phyloP scores from a whole-genome alignment of 176 grass and related monocot species.

The Lolium perenne region DNA sequence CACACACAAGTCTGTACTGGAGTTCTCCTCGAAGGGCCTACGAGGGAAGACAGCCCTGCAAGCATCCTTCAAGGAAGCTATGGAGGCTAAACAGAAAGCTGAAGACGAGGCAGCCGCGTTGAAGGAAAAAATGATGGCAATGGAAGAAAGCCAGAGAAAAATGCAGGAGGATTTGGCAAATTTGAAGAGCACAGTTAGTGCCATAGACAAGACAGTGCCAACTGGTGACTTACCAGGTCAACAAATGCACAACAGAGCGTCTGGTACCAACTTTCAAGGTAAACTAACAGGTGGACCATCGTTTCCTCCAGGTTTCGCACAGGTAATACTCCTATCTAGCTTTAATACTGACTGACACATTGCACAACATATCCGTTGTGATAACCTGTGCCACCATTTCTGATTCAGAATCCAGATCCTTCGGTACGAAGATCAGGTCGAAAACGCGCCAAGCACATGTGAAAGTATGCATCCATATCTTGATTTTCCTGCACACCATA shows the following conservation, averaged over 20 bases:
- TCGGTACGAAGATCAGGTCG: neutral
- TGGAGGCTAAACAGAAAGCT: conserved; percentile 59
- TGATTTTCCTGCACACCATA: neutral
- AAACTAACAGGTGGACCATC: neutral
- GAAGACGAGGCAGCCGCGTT: conserved; percentile 49
- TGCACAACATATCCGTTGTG: neutral
- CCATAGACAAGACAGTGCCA: conserved; percentile 13
- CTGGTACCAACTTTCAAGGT: neutral
- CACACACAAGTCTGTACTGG: conserved; percentile 12
- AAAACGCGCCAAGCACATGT: neutral
- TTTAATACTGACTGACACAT: neutral
- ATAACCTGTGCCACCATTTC: neutral
- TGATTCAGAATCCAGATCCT: conserved; percentile 10
- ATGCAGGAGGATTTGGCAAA: conserved; percentile 50
- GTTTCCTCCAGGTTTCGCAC: conserved; percentile 16
- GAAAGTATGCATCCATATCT: neutral
- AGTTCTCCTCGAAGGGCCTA: conserved; percentile 9
- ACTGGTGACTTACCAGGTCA: conserved; percentile 5
- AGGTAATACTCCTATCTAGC: conserved; percentile 18
- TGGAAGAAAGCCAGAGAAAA: conserved; percentile 58
- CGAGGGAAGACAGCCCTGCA: conserved; percentile 24
- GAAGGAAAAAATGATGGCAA: conserved; percentile 59
- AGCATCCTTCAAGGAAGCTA: conserved; percentile 45
- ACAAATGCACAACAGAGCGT: neutral
- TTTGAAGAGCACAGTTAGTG: conserved; percentile 35